Evolutionary conservation across 495 filamentous ascomycete species (phyloP), one percentile per base, ranked within the genome.

Genomic region (Bombardia bombarda): DNA sequence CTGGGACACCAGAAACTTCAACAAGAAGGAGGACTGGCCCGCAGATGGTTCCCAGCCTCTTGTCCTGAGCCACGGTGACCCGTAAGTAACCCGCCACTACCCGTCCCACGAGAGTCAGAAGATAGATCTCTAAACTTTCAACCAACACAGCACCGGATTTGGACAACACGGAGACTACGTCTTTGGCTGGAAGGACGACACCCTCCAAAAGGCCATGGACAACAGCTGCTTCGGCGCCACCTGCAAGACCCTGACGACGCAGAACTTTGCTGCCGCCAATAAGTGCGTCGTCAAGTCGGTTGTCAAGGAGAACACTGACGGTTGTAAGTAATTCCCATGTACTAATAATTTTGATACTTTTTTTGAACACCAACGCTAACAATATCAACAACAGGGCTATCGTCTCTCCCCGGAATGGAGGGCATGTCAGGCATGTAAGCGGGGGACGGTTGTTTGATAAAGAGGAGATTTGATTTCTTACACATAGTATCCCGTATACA

Each of bases 191-290:
- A 58, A 72, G 50, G 70, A 56, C 26, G 55, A 71, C 37, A 38
- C 61, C 1, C 66, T 74, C 12, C 70, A 74, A 55, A 56, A 55
- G n/a, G 70, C 68, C 32, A 73, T 73, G 70, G 71, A 73, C 49
- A 67, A 61, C 33, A 39, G 53, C 33, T 69, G 61, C 59, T 61
- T 65, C 47, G 65, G 58, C 18, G 53, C 65, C 7, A 54, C 47
- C 23, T 69, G 66, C 54, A 47, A 42, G 1, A 55, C 40, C 36
- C 55, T 69, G n/a, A 57, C 44, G 19, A 65, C 57, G 26, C 64
- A 69, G 55, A 38, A 50, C 18, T 65, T 66, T 43, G 39, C 43
- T 28, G 56, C 46, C 13, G 64, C 64, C 18, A 56, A 57, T 32
- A 21, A 55, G 39, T 69, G 72, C 51, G 61, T 53, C 16, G 67